Evolutionary conservation across 176 grass and related monocot genomes (phyloP).

Genomic region (Saccharum spontaneum): DNA sequence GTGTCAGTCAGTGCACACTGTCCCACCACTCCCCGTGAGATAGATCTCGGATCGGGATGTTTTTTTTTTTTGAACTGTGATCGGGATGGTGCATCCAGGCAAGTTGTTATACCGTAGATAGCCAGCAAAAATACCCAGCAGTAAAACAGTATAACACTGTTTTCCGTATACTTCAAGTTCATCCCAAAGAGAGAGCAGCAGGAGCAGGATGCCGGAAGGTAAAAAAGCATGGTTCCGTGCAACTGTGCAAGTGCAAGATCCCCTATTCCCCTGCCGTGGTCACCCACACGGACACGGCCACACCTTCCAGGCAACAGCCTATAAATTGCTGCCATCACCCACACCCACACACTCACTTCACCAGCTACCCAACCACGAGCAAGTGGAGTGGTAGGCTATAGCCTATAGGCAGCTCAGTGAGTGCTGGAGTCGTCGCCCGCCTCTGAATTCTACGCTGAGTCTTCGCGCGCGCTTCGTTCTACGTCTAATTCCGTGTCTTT

Average conservation of each 20-base stretch:
- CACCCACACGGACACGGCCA: not conserved
- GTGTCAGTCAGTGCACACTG: not conserved
- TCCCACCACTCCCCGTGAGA: not conserved
- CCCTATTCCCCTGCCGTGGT: not conserved
- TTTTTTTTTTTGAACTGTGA: not conserved
- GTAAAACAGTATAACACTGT: not conserved
- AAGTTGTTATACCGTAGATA: not conserved
- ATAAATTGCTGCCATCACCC: conserved; percentile 1
- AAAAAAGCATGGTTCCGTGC: not conserved
- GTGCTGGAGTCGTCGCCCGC: not conserved
- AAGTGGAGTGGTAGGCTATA: not conserved
- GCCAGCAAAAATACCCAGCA: not conserved
- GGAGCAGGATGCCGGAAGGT: not conserved
- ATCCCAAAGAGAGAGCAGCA: not conserved
- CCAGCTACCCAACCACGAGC: not conserved
- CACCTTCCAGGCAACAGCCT: not conserved
- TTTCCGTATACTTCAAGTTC: not conserved
- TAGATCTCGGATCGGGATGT: conserved; percentile 3
- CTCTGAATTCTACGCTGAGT: conserved; percentile 34
- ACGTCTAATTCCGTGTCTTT: not conserved
- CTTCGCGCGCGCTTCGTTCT: not conserved
- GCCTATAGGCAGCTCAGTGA: not conserved
- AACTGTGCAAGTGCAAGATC: not conserved
- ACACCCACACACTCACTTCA: not conserved
- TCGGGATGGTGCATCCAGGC: conserved; percentile 4